Evolutionary conservation across 2,329 filamentous ascomycete genomes (phyloP), one percentile per base, ranked within the genome.

Genomic region (Harringtonia aguacate): DNA sequence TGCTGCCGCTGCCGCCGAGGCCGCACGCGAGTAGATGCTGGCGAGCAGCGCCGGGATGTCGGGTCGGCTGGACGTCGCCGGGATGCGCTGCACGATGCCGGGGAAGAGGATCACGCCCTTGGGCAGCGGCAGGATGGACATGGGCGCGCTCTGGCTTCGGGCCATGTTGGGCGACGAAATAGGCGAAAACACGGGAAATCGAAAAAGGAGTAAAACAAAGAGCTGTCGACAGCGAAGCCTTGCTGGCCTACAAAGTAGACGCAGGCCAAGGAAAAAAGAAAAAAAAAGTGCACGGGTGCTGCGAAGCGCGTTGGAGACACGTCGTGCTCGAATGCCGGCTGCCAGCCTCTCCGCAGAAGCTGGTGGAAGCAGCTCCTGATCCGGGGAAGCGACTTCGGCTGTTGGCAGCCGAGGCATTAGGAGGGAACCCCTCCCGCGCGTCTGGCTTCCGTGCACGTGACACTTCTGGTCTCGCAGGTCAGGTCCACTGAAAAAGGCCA

Each of bases 1-100:
- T n/a, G n/a, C n/a, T n/a, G n/a, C n/a, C n/a, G n/a, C n/a, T n/a
- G n/a, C n/a, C n/a, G n/a, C n/a, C n/a, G n/a, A n/a, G 27, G 84
- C 72, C 24, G 81, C 81, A 53, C 81, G 79, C 56, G 84, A 84
- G 64, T 94, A 90, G 48, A 95, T 77, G 53, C 83, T 81, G 18
- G 88, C 85, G 46, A 98, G 79, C 36, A 97, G 77, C 41, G 90
- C 85, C 43, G 87, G 83, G 52, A 97, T 83, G 63, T 97, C 92
- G 52, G 86, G 80, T 41, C 90, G 86, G 61, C 82, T 73, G 31
- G 73, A 81, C 34, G 82, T 79, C 42, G 95, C 82, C 44, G 86
- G 80, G 52, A 97, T 84, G 54, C 89, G 84, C 54, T 94, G 76
- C 41, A 89, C 80, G 45, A 89, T 79, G 49, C 88, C 87, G 4